These are phyloP conservation scores for Baudoinia panamericana DNA, from an alignment of 495 filamentous ascomycete species.

Conservation along the genomic window DNA sequence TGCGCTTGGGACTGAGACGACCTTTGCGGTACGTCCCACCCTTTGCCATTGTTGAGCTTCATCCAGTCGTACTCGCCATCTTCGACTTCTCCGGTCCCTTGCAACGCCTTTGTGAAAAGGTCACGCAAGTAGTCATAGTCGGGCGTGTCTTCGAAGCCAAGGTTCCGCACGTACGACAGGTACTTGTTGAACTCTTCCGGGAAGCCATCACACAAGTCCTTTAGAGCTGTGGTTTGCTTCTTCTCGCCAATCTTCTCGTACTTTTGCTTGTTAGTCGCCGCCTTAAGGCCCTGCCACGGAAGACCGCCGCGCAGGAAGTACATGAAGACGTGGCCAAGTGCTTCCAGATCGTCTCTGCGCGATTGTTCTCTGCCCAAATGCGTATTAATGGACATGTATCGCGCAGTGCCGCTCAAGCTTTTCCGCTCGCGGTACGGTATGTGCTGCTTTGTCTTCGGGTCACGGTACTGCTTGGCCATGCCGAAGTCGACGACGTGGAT, in stretches of 20 bases:
- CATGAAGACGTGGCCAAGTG: slow-evolving; percentile 96
- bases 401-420: slow-evolving; percentile 88
- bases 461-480: slow-evolving; percentile 99
- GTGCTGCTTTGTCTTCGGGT: slow-evolving; percentile 98
- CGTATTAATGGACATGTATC: slow-evolving; percentile 99
- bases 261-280: slow-evolving; percentile 99
- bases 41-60: slow-evolving; percentile 92
- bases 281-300: slow-evolving; percentile 97
- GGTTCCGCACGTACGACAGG: slow-evolving; percentile 88
- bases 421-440: slow-evolving; percentile 98
- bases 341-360: slow-evolving; percentile 89
- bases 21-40: slow-evolving; percentile 50
- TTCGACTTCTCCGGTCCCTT: slow-evolving; percentile 86
- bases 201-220: slow-evolving; percentile 92
- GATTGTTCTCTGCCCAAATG: slow-evolving; percentile 95
- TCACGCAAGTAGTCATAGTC: slow-evolving; percentile 98
- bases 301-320: slow-evolving; percentile 95
- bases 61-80: slow-evolving; percentile 99
- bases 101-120: slow-evolving; percentile 90
- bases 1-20: slow-evolving; percentile 59
- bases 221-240: slow-evolving; percentile 95
- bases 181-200: slow-evolving; percentile 98
- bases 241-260: slow-evolving; percentile 99
- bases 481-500: slow-evolving; percentile 99
- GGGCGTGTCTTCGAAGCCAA: slow-evolving; percentile 95